Evolutionary conservation across 345 rosid genomes (phyloP).

Genomic region (Sonneratia caseolaris): DNA sequence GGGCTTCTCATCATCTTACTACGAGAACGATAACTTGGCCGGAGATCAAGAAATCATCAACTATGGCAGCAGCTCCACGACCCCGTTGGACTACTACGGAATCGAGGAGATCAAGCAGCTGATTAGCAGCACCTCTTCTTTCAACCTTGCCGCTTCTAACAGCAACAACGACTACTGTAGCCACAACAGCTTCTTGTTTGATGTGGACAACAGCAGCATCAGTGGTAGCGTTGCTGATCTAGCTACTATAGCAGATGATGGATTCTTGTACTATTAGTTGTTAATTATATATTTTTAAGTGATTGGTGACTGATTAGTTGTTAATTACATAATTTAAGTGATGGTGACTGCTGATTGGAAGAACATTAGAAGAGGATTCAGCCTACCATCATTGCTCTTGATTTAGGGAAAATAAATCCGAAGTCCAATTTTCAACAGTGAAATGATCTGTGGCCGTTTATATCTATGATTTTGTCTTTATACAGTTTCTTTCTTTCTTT

Average conservation of each 20-base stretch:
- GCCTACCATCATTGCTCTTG: too few species aligned
- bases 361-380: too few species aligned
- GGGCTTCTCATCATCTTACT: not conserved
- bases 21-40: not conserved
- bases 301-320: not conserved
- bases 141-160: conserved; percentile 5
- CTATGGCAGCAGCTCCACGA: not conserved
- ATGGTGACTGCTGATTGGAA: too few species aligned
- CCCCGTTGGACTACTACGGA: conserved; percentile 37
- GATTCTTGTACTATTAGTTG: not conserved
- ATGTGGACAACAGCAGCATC: conserved; percentile 36
- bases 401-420: too few species aligned
- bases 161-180: conserved; percentile 17
- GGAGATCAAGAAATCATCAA: not conserved
- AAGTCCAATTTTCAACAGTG: too few species aligned
- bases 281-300: not conserved
- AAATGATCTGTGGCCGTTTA: too few species aligned
- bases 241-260: not conserved
- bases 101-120: conserved; percentile 77
- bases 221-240: not conserved
- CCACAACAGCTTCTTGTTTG: conserved; percentile 38
- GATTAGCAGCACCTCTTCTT: conserved; percentile 22
- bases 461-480: too few species aligned
- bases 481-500: too few species aligned
- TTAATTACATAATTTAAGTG: not conserved